Percentiles rank a stretch among this genome's conserved stretches.
Conservation (phyloP, 305 asterid species). For the Rubia tinctorum region DNA sequence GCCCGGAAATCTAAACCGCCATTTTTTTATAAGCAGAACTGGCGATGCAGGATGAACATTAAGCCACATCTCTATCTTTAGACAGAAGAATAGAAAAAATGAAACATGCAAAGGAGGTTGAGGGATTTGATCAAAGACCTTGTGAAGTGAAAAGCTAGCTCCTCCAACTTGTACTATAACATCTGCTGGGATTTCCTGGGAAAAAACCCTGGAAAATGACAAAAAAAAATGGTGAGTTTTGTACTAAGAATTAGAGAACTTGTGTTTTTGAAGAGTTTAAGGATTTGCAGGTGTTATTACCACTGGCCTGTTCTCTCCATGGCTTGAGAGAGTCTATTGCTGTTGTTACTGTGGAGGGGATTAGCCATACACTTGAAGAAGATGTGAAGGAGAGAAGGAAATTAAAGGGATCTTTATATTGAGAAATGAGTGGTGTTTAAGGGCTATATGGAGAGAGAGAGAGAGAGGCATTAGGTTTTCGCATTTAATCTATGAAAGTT, state of each 20-base stretch:
- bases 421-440: slow-evolving; percentile 6
- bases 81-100: neutral
- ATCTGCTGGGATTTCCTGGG: slow-evolving; percentile 89
- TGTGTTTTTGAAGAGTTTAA: neutral
- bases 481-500: slow-evolving; percentile 2
- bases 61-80: neutral
- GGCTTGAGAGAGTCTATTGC: slow-evolving; percentile 52
- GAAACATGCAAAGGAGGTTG: neutral
- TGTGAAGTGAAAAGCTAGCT: slow-evolving; percentile 82
- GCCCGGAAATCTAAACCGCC: too few species aligned
- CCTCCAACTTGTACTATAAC: slow-evolving; percentile 74
- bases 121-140: slow-evolving; percentile 36
- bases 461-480: slow-evolving; percentile 19
- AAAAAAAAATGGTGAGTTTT: neutral
- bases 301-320: slow-evolving; percentile 98
- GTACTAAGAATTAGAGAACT: neutral
- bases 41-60: too few species aligned
- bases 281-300: slow-evolving; percentile 27
- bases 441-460: slow-evolving; percentile 37
- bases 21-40: too few species aligned
- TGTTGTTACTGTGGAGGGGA: slow-evolving; percentile 20
- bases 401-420: slow-evolving; percentile 18
- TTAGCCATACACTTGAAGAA: slow-evolving; percentile 27
- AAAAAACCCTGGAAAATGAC: slow-evolving; percentile 57
- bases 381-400: neutral